Conservation (phyloP, 495 filamentous ascomycete species). For the Penicillium antarcticum region DNA sequence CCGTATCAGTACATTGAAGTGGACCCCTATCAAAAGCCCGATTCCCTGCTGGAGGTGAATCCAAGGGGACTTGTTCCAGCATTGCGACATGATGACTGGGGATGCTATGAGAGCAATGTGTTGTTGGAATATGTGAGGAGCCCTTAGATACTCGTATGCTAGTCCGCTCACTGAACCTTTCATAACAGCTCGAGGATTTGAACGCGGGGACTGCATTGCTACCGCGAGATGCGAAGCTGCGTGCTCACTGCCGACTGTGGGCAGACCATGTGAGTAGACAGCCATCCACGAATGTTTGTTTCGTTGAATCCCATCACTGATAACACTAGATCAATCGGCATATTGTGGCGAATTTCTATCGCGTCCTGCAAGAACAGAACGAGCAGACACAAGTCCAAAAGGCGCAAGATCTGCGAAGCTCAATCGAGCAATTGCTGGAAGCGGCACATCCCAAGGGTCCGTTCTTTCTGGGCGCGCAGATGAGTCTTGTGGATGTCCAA, state of each 20-base stretch:
- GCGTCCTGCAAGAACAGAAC: conserved; percentile 69
- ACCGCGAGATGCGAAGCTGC: conserved; percentile 58
- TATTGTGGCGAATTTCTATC: conserved; percentile 80
- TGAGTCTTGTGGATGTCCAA: conserved; percentile 83
- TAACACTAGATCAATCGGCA: conserved; percentile 69
- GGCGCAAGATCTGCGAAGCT: conserved; percentile 62
- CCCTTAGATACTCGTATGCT: background rate
- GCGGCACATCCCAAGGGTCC: conserved; percentile 70
- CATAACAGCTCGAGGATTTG: conserved; percentile 71
- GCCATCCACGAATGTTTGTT: background rate
- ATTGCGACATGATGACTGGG: conserved; percentile 80
- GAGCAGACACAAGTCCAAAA: conserved; percentile 58
- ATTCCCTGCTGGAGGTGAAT: conserved; percentile 76
- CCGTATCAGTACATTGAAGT: conserved; percentile 91
- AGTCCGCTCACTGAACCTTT: conserved; percentile 4
- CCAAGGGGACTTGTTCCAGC: conserved; percentile 86
- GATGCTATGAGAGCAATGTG: conserved; percentile 81
- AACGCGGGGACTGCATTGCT: conserved; percentile 58
- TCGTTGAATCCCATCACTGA: conserved; percentile 12
- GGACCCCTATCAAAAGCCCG: conserved; percentile 81
- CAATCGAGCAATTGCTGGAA: conserved; percentile 69
- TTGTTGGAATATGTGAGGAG: conserved; percentile 80
- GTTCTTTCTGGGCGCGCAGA: conserved; percentile 70
- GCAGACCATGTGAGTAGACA: conserved; percentile 68
- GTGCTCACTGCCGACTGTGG: conserved; percentile 83